Percentiles rank a stretch among this genome's conserved stretches.
Evolutionary conservation across 148 eudicot species (phyloP).

Genomic region (Nyssa sinensis): DNA sequence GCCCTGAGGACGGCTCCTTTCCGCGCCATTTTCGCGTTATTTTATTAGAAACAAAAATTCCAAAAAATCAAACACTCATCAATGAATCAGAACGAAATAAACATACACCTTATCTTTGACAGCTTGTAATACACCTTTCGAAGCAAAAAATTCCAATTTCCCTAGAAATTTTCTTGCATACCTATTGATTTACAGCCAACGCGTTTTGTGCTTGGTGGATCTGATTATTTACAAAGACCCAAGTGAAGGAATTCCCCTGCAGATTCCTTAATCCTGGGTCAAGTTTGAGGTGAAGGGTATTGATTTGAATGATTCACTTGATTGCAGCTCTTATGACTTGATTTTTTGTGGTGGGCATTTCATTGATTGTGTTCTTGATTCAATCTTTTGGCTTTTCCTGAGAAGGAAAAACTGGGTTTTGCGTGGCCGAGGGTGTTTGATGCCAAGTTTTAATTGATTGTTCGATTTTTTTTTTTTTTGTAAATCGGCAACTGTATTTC

Average conservation of each 20-base stretch:
- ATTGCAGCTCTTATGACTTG: slow-evolving; percentile 4
- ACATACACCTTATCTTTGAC: not conserved
- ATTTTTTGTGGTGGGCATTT: slow-evolving; percentile 11
- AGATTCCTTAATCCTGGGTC: no score
- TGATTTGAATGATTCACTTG: slow-evolving; percentile 16
- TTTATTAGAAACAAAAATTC: not conserved
- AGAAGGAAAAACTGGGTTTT: slow-evolving; percentile 28
- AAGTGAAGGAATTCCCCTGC: slow-evolving; percentile 2
- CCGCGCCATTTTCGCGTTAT: slow-evolving; percentile 12
- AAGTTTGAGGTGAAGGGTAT: not conserved
- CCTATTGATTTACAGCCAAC: not conserved
- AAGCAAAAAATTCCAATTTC: no score
- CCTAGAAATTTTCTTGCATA: not conserved
- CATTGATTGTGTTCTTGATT: slow-evolving; percentile 3
- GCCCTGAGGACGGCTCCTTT: not conserved
- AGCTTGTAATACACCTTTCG: no score
- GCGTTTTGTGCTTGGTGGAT: slow-evolving; percentile 23
- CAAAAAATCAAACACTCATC: not conserved
- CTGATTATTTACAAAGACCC: slow-evolving; percentile 20
- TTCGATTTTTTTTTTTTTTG: not conserved
- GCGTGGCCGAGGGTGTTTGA: slow-evolving; percentile 2
- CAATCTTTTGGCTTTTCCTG: not conserved
- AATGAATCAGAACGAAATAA: not conserved
- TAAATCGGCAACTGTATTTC: slow-evolving; percentile 8
- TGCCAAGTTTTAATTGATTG: slow-evolving; percentile 3